phyloP scores from a whole-genome alignment of 2,329 filamentous ascomycete species.

The Sporothrix schenckii region DNA sequence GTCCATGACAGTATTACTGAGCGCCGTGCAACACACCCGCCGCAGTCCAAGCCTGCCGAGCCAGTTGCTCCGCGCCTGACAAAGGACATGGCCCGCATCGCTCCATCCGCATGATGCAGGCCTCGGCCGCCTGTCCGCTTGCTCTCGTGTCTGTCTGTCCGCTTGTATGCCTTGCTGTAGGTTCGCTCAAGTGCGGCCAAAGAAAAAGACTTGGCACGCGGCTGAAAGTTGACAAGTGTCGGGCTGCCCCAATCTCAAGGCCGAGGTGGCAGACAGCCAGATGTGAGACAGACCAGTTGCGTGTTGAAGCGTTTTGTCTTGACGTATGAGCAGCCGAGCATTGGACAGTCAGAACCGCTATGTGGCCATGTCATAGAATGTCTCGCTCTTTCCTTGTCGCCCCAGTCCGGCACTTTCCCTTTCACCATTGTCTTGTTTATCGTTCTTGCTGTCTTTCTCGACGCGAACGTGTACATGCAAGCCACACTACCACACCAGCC shows the following conservation, averaged over 20 bases:
- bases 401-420: not conserved
- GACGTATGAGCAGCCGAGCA: conserved; percentile 7
- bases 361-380: not conserved
- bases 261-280: not conserved
- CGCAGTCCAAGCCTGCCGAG: not conserved
- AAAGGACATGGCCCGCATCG: not conserved
- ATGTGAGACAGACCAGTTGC: not conserved
- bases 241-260: conserved; percentile 17
- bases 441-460: not conserved
- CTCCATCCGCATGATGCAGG: not conserved
- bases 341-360: too few species aligned
- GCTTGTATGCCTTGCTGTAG: not conserved
- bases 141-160: too few species aligned
- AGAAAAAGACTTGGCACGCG: not conserved
- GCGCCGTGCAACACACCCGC: not conserved
- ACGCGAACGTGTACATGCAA: not conserved
- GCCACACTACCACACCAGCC: conserved; percentile 5
- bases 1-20: not conserved
- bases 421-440: not conserved
- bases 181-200: not conserved
- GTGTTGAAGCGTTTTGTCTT: not conserved
- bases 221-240: not conserved
- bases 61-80: conserved; percentile 12
- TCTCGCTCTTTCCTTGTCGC: not conserved
- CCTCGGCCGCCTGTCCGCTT: not conserved